Evolutionary conservation across 306 rosid genomes (phyloP).

Genomic region (Pyrus pyrifolia): DNA sequence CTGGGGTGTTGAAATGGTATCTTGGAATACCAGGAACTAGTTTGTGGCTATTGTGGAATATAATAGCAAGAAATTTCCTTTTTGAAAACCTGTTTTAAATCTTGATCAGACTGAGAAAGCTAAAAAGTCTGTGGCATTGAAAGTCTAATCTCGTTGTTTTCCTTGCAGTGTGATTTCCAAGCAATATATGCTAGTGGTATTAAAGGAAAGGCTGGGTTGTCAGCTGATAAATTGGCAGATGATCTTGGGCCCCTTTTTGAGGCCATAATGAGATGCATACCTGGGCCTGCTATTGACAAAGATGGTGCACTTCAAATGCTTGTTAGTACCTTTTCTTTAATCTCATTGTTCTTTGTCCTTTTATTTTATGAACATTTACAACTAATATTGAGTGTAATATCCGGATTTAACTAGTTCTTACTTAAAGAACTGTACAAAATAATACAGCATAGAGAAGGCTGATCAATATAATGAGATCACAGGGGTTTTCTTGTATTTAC

Average conservation of each 20-base stretch:
- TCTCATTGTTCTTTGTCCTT: constrained; percentile 1
- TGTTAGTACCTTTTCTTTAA: constrained; percentile 45
- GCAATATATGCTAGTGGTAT: constrained; percentile 96
- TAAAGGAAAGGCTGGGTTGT: constrained; percentile 88
- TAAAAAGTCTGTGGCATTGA: background rate
- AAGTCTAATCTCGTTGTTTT: constrained; percentile 6
- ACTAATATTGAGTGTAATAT: background rate
- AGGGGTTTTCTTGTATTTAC: background rate
- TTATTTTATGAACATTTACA: background rate
- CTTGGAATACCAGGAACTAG: background rate
- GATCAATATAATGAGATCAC: background rate
- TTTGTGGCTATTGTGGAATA: background rate
- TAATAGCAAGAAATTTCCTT: background rate
- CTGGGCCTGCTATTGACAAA: constrained; percentile 89
- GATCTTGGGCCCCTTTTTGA: constrained; percentile 99
- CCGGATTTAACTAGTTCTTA: background rate
- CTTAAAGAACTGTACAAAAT: background rate
- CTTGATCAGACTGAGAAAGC: background rate
- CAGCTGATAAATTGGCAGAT: constrained; percentile 79
- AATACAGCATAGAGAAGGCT: background rate
- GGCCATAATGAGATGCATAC: constrained; percentile 91
- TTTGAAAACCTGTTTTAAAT: background rate
- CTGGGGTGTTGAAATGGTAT: background rate
- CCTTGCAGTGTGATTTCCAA: constrained; percentile 84
- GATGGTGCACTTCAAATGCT: constrained; percentile 98